Evolutionary conservation across 176 grass and related monocot species (phyloP), one percentile per base, ranked within the genome.

Genomic region (Oryza rufipogon): DNA sequence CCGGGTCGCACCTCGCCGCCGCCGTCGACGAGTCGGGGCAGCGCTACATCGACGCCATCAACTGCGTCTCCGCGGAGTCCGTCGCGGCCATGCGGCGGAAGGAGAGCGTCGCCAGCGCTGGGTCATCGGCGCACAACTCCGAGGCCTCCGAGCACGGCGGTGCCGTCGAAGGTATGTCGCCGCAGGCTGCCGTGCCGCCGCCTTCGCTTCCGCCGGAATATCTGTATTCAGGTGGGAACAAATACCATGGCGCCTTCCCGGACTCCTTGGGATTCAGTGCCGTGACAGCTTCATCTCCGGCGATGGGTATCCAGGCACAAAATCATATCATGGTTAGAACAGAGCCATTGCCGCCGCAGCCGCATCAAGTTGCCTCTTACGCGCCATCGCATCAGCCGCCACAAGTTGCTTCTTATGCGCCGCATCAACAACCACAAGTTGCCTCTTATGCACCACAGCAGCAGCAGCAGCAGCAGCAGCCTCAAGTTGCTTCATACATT

Each of bases 31-130:
- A 92, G n/a, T 36, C 88, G 0, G 78, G 95, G 2, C 86, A 91
- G 80, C 89, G 87, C 39, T 97, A 97, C 84, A 63, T 97, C 66
- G 90, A 97, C 64, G 92, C 92, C 5, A 84, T 97, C 72, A 97
- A 94, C 70, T 88, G 92, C 71, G 83, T 91, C 85, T 81, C 88
- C 20, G 83, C 83, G 0, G 87, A 87, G 41, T 72, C 82, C 39
- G 51, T 64, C 0, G 74, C 85, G 7, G 81, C 70, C 46, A 22
- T 87, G 45, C 85, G 90, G 5, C 76, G 87, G 1, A 97, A 81
- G 78, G 95, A 91, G 54, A 86, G 86, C 47, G 77, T 76, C 44
- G 74, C 81, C 2, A 97, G 92, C 64, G 88, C 66, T 0, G 81
- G 76, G 0, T 97, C 92, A 0, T 94, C 95, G 30, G 74, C 84